Percentiles rank a stretch among this genome's conserved stretches.
Conservation (phyloP, 192 early-diverging fungal species). For the Entomortierella beljakovae region DNA sequence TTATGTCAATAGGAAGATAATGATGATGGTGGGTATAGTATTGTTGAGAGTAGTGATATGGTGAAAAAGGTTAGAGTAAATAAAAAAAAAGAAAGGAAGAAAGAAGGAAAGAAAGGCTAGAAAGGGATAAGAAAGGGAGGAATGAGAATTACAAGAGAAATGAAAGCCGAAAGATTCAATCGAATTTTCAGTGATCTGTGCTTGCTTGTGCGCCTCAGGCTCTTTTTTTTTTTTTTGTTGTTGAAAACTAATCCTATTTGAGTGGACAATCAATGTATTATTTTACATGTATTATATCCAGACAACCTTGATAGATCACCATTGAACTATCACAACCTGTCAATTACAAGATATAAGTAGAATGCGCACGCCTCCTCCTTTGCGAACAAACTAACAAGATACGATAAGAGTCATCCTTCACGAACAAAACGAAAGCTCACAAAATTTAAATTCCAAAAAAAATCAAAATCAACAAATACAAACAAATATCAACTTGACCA, state of each 20-base stretch:
- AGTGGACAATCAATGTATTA: too few species aligned
- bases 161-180: not conserved
- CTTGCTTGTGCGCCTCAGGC: not conserved
- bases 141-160: not conserved
- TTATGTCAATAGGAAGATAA: not conserved
- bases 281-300: too few species aligned
- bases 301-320: too few species aligned
- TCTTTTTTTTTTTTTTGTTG: not conserved
- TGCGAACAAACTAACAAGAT: not conserved
- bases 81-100: not conserved
- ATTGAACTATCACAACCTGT: too few species aligned
- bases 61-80: not conserved
- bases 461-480: slow-evolving; percentile 1
- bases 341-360: not conserved
- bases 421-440: not conserved
- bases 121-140: not conserved
- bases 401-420: too few species aligned
- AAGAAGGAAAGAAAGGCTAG: not conserved
- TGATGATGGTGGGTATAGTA: not conserved
- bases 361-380: not conserved
- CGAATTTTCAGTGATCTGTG: not conserved
- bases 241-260: too few species aligned
- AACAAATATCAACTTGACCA: not conserved
- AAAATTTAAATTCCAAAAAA: not conserved
- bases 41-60: not conserved